Evolutionary conservation across 2,329 filamentous ascomycete species (phyloP).

Genomic region (Diplocarpon rosae): DNA sequence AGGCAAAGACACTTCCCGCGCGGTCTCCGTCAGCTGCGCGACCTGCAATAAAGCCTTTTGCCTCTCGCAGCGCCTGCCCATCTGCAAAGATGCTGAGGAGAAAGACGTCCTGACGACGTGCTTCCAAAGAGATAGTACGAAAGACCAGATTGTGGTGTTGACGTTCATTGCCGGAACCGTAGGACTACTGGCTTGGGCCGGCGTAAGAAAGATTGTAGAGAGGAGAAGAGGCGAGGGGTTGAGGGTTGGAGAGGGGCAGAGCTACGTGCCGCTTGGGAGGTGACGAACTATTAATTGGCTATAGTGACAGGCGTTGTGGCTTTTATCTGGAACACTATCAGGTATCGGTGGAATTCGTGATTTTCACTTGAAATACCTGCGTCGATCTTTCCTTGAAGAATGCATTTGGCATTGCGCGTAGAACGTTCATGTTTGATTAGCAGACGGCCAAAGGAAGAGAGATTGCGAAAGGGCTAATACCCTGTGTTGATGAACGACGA

Average conservation of each 20-base stretch:
- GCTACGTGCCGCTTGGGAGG: slow-evolving; percentile 17
- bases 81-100: slow-evolving; percentile 51
- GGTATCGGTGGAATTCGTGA: too few species aligned
- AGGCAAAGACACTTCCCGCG: slow-evolving; percentile 21
- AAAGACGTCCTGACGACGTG: slow-evolving; percentile 51
- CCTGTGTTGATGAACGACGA: too few species aligned
- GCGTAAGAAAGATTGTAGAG: slow-evolving; percentile 38
- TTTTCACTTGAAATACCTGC: too few species aligned
- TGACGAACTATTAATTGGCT: not conserved
- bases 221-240: slow-evolving; percentile 26
- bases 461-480: too few species aligned
- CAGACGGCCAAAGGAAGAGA: too few species aligned
- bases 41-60: slow-evolving; percentile 57
- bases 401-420: too few species aligned
- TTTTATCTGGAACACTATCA: too few species aligned
- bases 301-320: not conserved
- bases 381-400: too few species aligned
- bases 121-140: slow-evolving; percentile 56
- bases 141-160: slow-evolving; percentile 57
- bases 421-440: too few species aligned
- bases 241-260: slow-evolving; percentile 14
- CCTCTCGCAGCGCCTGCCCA: slow-evolving; percentile 45
- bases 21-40: slow-evolving; percentile 38
- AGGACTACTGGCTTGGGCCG: slow-evolving; percentile 50
- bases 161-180: slow-evolving; percentile 48